Percentiles rank a stretch among this genome's conserved stretches.
phyloP scores from a whole-genome alignment of 345 rosid genomes.

The Linum usitatissimum region DNA sequence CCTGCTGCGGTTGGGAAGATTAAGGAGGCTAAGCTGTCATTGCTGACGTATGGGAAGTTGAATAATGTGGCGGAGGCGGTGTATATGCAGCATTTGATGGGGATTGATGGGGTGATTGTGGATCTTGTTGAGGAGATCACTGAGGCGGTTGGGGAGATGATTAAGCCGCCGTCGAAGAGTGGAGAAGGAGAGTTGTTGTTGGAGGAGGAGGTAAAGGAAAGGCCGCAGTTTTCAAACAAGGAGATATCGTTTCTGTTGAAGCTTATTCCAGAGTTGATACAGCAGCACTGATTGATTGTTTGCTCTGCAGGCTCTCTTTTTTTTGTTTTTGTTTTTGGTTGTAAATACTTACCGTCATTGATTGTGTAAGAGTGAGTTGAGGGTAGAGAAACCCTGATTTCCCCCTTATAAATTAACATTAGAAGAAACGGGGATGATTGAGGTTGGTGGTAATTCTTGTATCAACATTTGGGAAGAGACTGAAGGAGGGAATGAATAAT shows the following conservation, averaged over 20 bases:
- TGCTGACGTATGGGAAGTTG: slow-evolving; percentile 76
- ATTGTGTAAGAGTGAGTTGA: no score
- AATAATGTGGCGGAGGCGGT: slow-evolving; percentile 82
- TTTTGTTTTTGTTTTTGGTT: neutral
- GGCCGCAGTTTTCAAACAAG: slow-evolving; percentile 54
- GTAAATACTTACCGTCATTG: neutral
- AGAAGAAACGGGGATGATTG: no score
- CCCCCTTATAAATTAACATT: no score
- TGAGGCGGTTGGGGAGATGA: slow-evolving; percentile 47
- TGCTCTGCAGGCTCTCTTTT: neutral
- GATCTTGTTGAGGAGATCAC: slow-evolving; percentile 81
- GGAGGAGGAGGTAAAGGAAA: slow-evolving; percentile 19
- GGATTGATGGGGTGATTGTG: slow-evolving; percentile 79
- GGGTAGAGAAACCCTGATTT: no score
- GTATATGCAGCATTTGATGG: slow-evolving; percentile 88
- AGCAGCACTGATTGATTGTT: slow-evolving; percentile 28
- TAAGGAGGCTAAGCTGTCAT: slow-evolving; percentile 73
- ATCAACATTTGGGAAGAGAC: no score
- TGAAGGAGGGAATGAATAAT: no score
- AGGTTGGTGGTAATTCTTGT: no score
- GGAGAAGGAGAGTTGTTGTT: slow-evolving; percentile 12
- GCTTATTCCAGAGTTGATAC: slow-evolving; percentile 79
- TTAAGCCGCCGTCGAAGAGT: slow-evolving; percentile 27
- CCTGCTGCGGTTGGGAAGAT: slow-evolving; percentile 65
- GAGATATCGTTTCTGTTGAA: slow-evolving; percentile 79